Percentiles rank a stretch among this genome's conserved stretches.
Conservation (phyloP, 2,329 filamentous ascomycete genomes). For the Westerdykella aurantiaca region DNA sequence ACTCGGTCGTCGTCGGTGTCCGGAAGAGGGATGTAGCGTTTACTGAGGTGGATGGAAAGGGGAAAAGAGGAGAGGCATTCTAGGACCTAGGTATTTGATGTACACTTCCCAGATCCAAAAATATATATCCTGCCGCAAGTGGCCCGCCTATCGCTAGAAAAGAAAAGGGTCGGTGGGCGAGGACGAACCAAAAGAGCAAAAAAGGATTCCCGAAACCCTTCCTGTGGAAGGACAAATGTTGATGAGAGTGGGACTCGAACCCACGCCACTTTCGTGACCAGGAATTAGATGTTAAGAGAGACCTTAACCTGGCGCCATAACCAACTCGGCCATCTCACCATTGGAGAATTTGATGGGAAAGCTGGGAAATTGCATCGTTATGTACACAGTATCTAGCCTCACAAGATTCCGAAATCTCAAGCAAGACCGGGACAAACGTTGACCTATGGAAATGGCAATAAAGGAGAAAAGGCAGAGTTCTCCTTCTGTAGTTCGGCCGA, state of each 20-base stretch:
- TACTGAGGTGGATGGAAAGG: too few species aligned
- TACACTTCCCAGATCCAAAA: too few species aligned
- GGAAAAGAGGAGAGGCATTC: too few species aligned
- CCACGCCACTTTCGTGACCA: conserved; percentile 39
- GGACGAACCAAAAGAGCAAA: conserved; percentile 12
- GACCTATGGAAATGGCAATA: not conserved
- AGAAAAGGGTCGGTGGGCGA: not conserved
- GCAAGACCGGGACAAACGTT: not conserved
- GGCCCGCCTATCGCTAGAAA: too few species aligned
- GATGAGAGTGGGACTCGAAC: conserved; percentile 40
- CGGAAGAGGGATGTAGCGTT: too few species aligned
- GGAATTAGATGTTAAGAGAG: conserved; percentile 19
- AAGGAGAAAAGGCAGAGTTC: not conserved
- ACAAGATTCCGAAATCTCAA: not conserved
- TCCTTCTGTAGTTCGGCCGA: not conserved
- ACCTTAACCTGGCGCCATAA: conserved; percentile 33
- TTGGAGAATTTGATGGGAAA: conserved; percentile 2
- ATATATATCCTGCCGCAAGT: too few species aligned
- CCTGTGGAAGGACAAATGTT: conserved; percentile 23
- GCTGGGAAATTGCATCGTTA: not conserved
- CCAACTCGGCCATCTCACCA: conserved; percentile 19
- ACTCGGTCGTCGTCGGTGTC: too few species aligned
- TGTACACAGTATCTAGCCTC: not conserved
- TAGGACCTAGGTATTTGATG: too few species aligned
- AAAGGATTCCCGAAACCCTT: conserved; percentile 17